These are phyloP conservation scores for Apiospora arundinis DNA, from an alignment of 2,329 filamentous ascomycete genomes.

Conservation along the genomic window DNA sequence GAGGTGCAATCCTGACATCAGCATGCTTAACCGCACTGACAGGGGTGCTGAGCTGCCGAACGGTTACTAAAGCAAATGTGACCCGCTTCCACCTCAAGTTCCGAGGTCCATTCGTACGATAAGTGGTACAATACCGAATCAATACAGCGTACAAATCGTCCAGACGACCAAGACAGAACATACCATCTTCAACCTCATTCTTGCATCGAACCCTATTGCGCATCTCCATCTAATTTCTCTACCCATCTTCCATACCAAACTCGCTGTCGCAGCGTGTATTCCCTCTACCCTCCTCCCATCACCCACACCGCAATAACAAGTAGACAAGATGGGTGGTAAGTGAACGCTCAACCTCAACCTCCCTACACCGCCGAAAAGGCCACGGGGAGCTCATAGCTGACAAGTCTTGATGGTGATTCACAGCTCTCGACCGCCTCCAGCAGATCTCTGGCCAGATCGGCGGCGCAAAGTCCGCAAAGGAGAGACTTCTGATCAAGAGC, in stretches of 20 bases:
- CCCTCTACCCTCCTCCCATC: not conserved
- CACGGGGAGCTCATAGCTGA: not conserved
- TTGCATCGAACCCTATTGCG: not conserved
- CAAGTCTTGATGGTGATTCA: conserved; percentile 21
- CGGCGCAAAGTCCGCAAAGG: conserved; percentile 52
- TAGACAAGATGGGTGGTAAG: conserved; percentile 33
- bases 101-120: conserved; percentile 14
- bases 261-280: not conserved
- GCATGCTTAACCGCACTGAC: not conserved
- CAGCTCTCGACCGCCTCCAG: conserved; percentile 63
- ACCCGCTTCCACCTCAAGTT: conserved; percentile 6
- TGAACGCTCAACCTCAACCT: not conserved
- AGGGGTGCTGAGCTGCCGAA: not conserved
- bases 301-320: not conserved
- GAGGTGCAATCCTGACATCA: conserved; percentile 5
- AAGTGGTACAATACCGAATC: not conserved
- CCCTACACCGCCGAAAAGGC: not conserved
- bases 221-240: not conserved
- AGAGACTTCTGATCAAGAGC: conserved; percentile 68
- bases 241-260: not conserved
- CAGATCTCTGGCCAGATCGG: conserved; percentile 68
- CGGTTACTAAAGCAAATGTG: conserved; percentile 3
- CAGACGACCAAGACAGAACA: not conserved
- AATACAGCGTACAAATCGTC: conserved; percentile 10
- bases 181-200: not conserved